Conservation (phyloP, 768 basidiomycete species). For the Hemileccinum impolitum region DNA sequence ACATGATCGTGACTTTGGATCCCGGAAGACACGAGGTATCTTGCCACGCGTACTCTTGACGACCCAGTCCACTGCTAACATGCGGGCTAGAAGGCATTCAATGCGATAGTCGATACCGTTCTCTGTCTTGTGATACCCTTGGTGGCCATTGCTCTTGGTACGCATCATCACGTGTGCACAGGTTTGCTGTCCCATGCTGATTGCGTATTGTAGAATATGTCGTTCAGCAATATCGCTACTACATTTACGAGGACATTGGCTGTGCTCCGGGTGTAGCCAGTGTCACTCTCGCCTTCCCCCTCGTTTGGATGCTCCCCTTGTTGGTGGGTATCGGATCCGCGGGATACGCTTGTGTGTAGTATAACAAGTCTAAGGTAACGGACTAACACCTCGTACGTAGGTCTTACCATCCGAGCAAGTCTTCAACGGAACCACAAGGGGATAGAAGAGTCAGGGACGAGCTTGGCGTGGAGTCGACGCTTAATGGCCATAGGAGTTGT, state of each 20-base stretch:
- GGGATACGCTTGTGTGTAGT: constrained; percentile 33
- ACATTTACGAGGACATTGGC: constrained; percentile 47
- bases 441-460: background rate
- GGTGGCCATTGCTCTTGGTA: constrained; percentile 31
- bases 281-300: constrained; percentile 33
- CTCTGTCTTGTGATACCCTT: constrained; percentile 34
- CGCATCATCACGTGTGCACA: background rate
- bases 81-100: constrained; percentile 20
- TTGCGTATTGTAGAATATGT: constrained; percentile 34
- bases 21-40: constrained; percentile 9
- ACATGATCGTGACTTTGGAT: constrained; percentile 37
- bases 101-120: constrained; percentile 24
- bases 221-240: constrained; percentile 50
- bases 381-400: constrained; percentile 4
- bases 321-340: constrained; percentile 43
- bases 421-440: background rate
- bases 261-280: constrained; percentile 38
- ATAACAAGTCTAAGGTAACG: background rate
- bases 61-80: background rate
- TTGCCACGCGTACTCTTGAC: background rate
- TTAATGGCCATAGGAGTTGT: constrained; percentile 9
- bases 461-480: constrained; percentile 11
- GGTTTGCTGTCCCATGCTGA: constrained; percentile 3
- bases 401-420: constrained; percentile 6
- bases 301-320: constrained; percentile 47